Conservation (phyloP, 148 eudicot species). For the Nyssa sinensis region DNA sequence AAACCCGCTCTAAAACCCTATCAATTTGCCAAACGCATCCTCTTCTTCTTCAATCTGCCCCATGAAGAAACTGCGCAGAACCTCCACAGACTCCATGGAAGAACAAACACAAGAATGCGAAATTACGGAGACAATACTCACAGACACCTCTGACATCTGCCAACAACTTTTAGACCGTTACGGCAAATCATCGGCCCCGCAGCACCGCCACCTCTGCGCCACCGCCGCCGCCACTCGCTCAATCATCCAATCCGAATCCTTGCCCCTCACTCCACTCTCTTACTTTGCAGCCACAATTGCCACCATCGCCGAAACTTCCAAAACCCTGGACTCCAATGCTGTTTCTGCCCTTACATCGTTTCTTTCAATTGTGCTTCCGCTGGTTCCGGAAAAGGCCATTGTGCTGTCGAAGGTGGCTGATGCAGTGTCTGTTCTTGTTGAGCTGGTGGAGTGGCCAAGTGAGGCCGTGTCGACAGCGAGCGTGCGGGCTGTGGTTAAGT, state of each 20-base stretch:
- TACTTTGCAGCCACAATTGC: conserved; percentile 78
- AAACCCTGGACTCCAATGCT: conserved; percentile 44
- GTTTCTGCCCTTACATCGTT: conserved; percentile 63
- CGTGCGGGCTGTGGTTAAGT: conserved; percentile 73
- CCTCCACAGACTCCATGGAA: conserved; percentile 8
- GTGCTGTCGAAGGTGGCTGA: conserved; percentile 42
- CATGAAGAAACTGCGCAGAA: conserved; percentile 1
- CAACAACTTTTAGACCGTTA: conserved; percentile 69
- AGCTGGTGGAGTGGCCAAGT: conserved; percentile 30
- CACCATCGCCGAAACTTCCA: conserved; percentile 34
- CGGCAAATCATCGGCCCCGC: conserved; percentile 67
- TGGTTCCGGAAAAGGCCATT: conserved; percentile 36
- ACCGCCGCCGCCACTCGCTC: conserved; percentile 84
- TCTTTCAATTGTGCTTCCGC: conserved; percentile 59
- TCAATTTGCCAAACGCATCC: neutral
- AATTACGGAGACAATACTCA: conserved; percentile 32
- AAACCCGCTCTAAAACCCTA: conserved; percentile 1
- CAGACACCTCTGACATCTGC: conserved; percentile 50
- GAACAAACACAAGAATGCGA: conserved; percentile 11
- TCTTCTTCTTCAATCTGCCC: neutral
- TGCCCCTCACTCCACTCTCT: conserved; percentile 60
- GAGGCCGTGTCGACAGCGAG: conserved; percentile 43
- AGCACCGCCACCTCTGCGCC: conserved; percentile 89
- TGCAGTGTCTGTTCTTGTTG: conserved; percentile 51
- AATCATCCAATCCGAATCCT: conserved; percentile 48